These are phyloP conservation scores for Cryptosporidium sp. DNA, from an alignment of 169 alveolate species.

Conservation along the genomic window DNA sequence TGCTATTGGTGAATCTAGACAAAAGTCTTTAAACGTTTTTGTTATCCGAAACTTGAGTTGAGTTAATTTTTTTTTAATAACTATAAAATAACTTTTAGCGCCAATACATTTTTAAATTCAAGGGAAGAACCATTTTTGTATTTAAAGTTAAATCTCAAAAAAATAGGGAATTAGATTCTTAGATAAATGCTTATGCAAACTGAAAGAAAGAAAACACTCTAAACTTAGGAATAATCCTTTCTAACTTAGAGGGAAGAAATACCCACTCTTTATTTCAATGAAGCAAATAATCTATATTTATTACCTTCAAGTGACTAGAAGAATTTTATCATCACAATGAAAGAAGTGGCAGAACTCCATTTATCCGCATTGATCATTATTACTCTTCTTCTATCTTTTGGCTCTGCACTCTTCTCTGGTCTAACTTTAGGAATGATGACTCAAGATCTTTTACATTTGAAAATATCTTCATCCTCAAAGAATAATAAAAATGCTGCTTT, in stretches of 20 bases:
- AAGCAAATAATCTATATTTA: background rate
- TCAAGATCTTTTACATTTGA: constrained; percentile 87
- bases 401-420: constrained; percentile 89
- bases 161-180: background rate
- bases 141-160: background rate
- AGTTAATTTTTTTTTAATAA: no score
- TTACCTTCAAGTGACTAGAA: background rate
- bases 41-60: no score
- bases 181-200: background rate
- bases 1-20: no score
- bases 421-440: constrained; percentile 89
- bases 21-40: no score
- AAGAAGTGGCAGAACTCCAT: constrained; percentile 29
- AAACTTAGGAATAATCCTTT: background rate
- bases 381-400: constrained; percentile 76
- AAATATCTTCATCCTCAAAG: constrained; percentile 81
- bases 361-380: constrained; percentile 48
- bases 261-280: background rate
- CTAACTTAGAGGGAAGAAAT: background rate
- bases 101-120: background rate
- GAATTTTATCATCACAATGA: background rate
- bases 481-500: constrained; percentile 82
- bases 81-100: background rate
- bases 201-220: background rate
- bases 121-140: background rate